Evolutionary conservation across 345 rosid species (phyloP).

Genomic region (Laguncularia racemosa): DNA sequence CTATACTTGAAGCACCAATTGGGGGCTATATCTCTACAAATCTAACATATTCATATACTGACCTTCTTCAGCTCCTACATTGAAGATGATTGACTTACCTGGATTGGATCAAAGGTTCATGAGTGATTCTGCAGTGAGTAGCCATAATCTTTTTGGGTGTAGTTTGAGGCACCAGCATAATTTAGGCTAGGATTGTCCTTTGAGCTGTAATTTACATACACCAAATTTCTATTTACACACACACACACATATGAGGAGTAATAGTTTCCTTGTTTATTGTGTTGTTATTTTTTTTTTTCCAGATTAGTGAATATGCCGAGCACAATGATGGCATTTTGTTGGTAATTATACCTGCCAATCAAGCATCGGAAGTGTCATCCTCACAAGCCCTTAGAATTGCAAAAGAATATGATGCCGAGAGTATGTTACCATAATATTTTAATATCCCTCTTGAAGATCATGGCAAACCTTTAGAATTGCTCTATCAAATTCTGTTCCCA

Average conservation of each 20-base stretch:
- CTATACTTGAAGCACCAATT: too few species aligned
- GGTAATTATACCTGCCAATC: conserved; percentile 82
- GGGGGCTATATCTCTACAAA: too few species aligned
- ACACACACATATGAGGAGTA: background rate
- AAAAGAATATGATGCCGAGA: conserved; percentile 84
- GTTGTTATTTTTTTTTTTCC: conserved; percentile 13
- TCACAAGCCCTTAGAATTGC: conserved; percentile 83
- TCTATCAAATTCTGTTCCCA: background rate
- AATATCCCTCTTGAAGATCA: background rate
- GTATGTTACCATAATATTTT: conserved; percentile 32
- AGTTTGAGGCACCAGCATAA: background rate
- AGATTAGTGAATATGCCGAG: conserved; percentile 73
- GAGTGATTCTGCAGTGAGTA: conserved; percentile 80
- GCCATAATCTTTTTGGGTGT: background rate
- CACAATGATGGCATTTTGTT: conserved; percentile 90
- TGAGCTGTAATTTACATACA: background rate
- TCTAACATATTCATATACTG: background rate
- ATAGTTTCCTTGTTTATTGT: background rate
- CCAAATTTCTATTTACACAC: background rate
- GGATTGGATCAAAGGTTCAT: conserved; percentile 95
- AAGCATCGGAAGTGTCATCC: conserved; percentile 89
- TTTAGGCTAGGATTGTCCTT: background rate
- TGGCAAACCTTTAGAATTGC: background rate
- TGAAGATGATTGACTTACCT: conserved; percentile 91
- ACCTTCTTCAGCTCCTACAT: conserved; percentile 70